Conservation (phyloP, 2,329 filamentous ascomycete genomes). For the Claviceps capensis region DNA sequence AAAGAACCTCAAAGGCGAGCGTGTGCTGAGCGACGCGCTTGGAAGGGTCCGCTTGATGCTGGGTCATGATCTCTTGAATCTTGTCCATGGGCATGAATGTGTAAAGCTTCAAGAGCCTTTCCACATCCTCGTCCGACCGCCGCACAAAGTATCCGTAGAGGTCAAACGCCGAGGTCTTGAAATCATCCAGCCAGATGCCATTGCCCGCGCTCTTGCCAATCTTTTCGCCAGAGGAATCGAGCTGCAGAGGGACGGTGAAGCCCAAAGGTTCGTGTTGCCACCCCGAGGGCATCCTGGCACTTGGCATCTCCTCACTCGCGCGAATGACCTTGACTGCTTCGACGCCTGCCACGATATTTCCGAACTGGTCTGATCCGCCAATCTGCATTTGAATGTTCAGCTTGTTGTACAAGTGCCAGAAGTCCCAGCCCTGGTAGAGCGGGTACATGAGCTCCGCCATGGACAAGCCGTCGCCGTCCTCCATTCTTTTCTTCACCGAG, state of each 20-base stretch:
- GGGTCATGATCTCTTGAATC: slow-evolving; percentile 54
- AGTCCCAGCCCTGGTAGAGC: slow-evolving; percentile 90
- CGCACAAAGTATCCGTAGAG: slow-evolving; percentile 85
- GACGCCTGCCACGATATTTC: slow-evolving; percentile 86
- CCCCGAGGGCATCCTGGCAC: slow-evolving; percentile 23
- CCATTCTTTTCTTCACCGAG: slow-evolving; percentile 76
- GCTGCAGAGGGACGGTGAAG: slow-evolving; percentile 82
- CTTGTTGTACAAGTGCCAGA: slow-evolving; percentile 69
- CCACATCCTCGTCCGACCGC: slow-evolving; percentile 67
- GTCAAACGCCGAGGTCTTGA: slow-evolving; percentile 70
- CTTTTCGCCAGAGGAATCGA: slow-evolving; percentile 72
- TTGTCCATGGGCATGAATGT: slow-evolving; percentile 66
- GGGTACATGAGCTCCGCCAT: slow-evolving; percentile 90
- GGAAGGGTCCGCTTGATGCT: slow-evolving; percentile 54
- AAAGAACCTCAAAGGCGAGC: slow-evolving; percentile 69
- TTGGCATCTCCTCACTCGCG: slow-evolving; percentile 36
- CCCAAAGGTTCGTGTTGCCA: slow-evolving; percentile 54
- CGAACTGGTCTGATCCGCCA: slow-evolving; percentile 89
- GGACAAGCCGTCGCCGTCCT: slow-evolving; percentile 83
- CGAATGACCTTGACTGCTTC: slow-evolving; percentile 70
- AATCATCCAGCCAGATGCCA: slow-evolving; percentile 78
- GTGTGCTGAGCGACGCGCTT: slow-evolving; percentile 69
- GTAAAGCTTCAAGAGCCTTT: slow-evolving; percentile 72
- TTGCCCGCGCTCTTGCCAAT: slow-evolving; percentile 94
- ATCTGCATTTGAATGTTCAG: slow-evolving; percentile 70